These are phyloP conservation scores for Cyamopsis tetragonoloba DNA, from an alignment of 306 rosid genomes.

Conservation along the genomic window DNA sequence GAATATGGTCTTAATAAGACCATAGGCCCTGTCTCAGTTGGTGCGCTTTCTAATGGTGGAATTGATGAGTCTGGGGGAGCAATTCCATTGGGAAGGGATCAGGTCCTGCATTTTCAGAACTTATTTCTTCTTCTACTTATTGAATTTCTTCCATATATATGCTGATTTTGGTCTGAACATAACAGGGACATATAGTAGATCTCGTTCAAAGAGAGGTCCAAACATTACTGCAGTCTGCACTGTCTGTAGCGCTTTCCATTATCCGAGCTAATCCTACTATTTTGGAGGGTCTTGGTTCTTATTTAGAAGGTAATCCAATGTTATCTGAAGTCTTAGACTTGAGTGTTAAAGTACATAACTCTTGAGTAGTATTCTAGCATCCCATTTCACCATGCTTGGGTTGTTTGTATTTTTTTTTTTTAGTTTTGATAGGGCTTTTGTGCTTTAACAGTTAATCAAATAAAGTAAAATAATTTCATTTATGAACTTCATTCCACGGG, in stretches of 20 bases:
- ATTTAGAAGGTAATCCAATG: conserved; percentile 82
- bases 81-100: conserved; percentile 89
- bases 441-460: background rate
- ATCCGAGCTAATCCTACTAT: conserved; percentile 88
- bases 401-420: background rate
- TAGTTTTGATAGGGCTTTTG: conserved; percentile 6
- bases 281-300: conserved; percentile 93
- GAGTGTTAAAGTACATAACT: background rate
- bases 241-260: conserved; percentile 64
- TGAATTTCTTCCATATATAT: conserved; percentile 19
- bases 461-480: background rate
- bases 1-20: conserved; percentile 93
- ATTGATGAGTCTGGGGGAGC: conserved; percentile 80
- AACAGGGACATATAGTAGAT: conserved; percentile 88
- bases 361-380: background rate
- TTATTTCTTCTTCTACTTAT: background rate
- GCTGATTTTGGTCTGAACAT: conserved; percentile 38
- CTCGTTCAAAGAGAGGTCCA: conserved; percentile 92
- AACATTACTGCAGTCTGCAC: conserved; percentile 76
- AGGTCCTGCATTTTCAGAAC: conserved; percentile 46
- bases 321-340: background rate
- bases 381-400: background rate
- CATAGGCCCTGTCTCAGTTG: conserved; percentile 86
- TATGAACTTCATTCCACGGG: background rate
- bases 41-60: conserved; percentile 80